Evolutionary conservation across 768 basidiomycete species (phyloP), one percentile per base, ranked within the genome.

Genomic region (Terana coerulea): DNA sequence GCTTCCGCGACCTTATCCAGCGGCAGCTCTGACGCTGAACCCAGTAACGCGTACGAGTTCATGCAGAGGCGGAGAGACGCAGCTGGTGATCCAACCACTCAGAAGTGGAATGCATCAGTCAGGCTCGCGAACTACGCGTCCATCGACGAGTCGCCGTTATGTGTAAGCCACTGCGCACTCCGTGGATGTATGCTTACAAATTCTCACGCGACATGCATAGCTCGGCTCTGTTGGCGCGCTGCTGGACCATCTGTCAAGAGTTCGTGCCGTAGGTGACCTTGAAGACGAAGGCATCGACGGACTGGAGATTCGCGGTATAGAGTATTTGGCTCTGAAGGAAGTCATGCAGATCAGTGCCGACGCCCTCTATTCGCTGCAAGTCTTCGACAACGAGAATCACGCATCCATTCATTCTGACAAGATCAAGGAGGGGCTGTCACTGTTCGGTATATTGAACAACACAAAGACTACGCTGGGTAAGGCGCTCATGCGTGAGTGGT

Each of bases 281-380:
- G 83, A 84, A 22, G 75, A 83, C 40, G 84, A 84, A 51, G 88
- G 83, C 8, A 72, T 84, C 19, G 67, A 69, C 19, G 81, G 77
- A 2, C 63, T 91, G 10, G 79, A 86, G 33, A 70, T 98, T 40
- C 75, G 76, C 17, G 76, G 78, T 24, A 89, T 98, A 24, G 86
- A 93, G 60, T 73, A 76, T 15, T 67, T 97, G 54, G 67, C 83
- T 0, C 69, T 94, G 87, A 90, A 61, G 53, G 72, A 86, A 59
- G 75, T 84, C 46, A 92, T 99, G 92, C 92, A 95, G 54, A 86
- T 99, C 60, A 95, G 95, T 61, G 75, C 84, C 3, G 97, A 98
- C 64, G 87, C 95, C 3, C 59, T 63, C 4, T 94, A 91, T 52
- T 95, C 95, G 0, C 74, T 99, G 21, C 91, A 94, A 61, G 77